Percentiles rank a stretch among this genome's conserved stretches.
Evolutionary conservation across 306 rosid species (phyloP).

Genomic region (Hippophae tibetana): DNA sequence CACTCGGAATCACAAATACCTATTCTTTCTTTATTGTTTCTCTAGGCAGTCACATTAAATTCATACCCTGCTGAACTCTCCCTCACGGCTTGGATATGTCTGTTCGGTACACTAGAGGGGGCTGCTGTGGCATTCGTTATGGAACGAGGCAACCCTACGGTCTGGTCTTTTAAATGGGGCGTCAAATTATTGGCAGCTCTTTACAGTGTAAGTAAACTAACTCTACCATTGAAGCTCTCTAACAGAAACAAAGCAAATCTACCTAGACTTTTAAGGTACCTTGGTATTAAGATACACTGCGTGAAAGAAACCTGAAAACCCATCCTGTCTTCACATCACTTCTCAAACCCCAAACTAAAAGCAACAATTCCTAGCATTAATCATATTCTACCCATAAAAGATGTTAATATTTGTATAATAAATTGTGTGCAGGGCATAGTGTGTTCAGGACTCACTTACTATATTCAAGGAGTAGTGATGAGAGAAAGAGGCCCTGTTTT

Average conservation of each 20-base stretch:
- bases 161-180: constrained; percentile 31
- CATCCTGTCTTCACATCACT: neutral
- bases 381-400: constrained; percentile 11
- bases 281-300: neutral
- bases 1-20: neutral
- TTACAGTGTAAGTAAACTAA: constrained; percentile 21
- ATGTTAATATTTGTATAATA: too few species aligned
- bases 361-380: constrained; percentile 18
- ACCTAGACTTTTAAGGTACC: neutral
- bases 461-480: constrained; percentile 22
- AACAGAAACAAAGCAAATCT: too few species aligned
- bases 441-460: constrained; percentile 18
- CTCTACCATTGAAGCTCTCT: too few species aligned
- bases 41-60: constrained; percentile 28
- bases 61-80: constrained; percentile 38
- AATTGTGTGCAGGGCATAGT: too few species aligned
- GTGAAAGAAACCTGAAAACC: neutral
- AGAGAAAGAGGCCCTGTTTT: constrained; percentile 46
- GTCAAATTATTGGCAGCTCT: constrained; percentile 20
- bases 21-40: neutral
- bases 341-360: neutral
- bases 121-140: constrained; percentile 21
- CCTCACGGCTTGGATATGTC: constrained; percentile 31
- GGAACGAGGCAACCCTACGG: constrained; percentile 22
- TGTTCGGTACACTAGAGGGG: constrained; percentile 26